Evolutionary conservation across 2,329 filamentous ascomycete genomes (phyloP).

Genomic region (Cercospora sojina): DNA sequence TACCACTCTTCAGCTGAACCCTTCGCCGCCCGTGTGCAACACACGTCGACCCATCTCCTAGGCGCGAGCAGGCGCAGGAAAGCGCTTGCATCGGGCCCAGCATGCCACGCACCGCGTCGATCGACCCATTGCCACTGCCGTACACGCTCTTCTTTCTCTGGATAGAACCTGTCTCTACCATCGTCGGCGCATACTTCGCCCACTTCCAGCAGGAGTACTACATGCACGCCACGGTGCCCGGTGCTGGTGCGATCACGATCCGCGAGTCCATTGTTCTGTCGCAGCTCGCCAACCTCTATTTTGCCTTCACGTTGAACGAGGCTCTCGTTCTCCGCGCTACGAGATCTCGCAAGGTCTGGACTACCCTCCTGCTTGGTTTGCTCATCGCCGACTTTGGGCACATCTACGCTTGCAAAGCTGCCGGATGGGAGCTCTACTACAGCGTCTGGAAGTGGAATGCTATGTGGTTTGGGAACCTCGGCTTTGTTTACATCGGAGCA

Average conservation of each 20-base stretch:
- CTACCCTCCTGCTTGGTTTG: slow-evolving; percentile 63
- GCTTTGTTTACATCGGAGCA: slow-evolving; percentile 41
- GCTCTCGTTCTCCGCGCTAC: slow-evolving; percentile 71
- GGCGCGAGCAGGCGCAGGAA: background rate
- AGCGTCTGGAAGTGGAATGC: slow-evolving; percentile 39
- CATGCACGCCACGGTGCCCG: slow-evolving; percentile 49
- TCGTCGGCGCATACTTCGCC: slow-evolving; percentile 56
- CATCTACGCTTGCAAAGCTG: slow-evolving; percentile 62
- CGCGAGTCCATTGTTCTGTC: slow-evolving; percentile 65
- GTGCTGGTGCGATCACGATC: slow-evolving; percentile 51
- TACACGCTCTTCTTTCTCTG: slow-evolving; percentile 75
- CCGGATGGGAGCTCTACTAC: slow-evolving; percentile 55
- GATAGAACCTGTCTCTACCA: slow-evolving; percentile 61
- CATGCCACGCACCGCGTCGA: slow-evolving; percentile 3
- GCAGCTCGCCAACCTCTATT: slow-evolving; percentile 75
- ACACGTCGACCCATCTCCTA: background rate
- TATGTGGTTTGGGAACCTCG: slow-evolving; percentile 38
- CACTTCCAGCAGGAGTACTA: slow-evolving; percentile 56
- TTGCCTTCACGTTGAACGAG: slow-evolving; percentile 75
- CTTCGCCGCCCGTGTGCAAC: background rate
- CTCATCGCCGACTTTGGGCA: slow-evolving; percentile 76
- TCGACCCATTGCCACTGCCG: slow-evolving; percentile 51
- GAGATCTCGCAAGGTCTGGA: slow-evolving; percentile 68
- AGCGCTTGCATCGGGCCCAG: background rate
- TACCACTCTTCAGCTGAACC: background rate